phyloP scores from a whole-genome alignment of 306 rosid species.

The Ziziphus jujuba region DNA sequence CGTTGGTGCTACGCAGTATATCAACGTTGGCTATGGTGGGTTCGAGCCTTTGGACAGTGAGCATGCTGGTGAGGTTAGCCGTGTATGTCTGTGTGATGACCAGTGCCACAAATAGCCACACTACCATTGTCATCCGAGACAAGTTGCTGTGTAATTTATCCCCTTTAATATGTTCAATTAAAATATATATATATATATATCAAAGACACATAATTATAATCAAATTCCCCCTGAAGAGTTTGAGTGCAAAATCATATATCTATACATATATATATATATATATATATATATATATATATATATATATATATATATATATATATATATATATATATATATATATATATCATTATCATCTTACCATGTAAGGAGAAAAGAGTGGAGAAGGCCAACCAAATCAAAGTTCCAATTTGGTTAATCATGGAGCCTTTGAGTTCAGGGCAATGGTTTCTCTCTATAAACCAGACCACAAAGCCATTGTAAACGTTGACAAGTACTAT shows the following conservation, averaged over 20 bases:
- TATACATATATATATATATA: no score
- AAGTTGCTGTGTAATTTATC: constrained; percentile 37
- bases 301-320: background rate
- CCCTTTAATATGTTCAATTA: constrained; percentile 17
- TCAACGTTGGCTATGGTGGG: constrained; percentile 36
- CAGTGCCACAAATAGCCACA: constrained; percentile 54
- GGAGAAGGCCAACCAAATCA: constrained; percentile 44
- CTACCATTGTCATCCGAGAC: constrained; percentile 46
- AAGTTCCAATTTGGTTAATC: constrained; percentile 38
- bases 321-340: no score
- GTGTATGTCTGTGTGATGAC: constrained; percentile 47
- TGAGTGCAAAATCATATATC: no score
- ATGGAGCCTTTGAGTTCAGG: constrained; percentile 34
- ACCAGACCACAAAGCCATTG: constrained; percentile 55
- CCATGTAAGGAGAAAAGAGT: constrained; percentile 45
- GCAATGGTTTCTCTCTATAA: constrained; percentile 40
- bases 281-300: background rate
- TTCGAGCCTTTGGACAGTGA: constrained; percentile 46
- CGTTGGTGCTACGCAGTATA: constrained; percentile 19
- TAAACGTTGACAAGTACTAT: constrained; percentile 32
- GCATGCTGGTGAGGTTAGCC: constrained; percentile 50
- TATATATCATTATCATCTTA: constrained; percentile 9
- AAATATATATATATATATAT: background rate
- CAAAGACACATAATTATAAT: no score
- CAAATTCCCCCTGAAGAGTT: no score